Percentiles rank a stretch among this genome's conserved stretches.
phyloP scores from a whole-genome alignment of 768 basidiomycete genomes.

The Boletus speciosus region DNA sequence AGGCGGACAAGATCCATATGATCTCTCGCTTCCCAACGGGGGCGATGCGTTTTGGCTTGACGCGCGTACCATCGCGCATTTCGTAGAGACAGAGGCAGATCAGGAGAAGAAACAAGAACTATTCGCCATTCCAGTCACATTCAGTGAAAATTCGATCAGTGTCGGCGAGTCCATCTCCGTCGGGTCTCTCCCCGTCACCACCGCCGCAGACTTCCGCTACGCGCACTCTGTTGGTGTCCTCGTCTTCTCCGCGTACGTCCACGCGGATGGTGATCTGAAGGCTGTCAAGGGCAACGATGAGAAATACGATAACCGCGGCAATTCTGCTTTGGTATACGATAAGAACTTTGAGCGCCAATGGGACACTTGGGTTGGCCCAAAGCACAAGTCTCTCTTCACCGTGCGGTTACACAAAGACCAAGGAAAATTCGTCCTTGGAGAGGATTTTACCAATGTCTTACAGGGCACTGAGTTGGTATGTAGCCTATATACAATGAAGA shows the following conservation, averaged over 20 bases:
- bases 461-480: conserved; percentile 69
- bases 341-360: conserved; percentile 70
- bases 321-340: conserved; percentile 71
- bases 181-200: conserved; percentile 65
- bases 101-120: conserved; percentile 50
- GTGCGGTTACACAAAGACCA: conserved; percentile 51
- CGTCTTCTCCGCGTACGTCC: conserved; percentile 84
- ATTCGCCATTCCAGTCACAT: conserved; percentile 55
- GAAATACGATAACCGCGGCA: conserved; percentile 68
- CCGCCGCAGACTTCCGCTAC: conserved; percentile 69
- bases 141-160: conserved; percentile 35
- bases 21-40: conserved; percentile 60
- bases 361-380: conserved; percentile 74
- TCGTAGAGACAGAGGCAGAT: conserved; percentile 50
- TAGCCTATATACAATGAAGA: not conserved
- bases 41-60: conserved; percentile 82
- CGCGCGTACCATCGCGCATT: conserved; percentile 64
- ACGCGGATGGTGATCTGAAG: conserved; percentile 68
- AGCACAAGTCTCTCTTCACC: conserved; percentile 69
- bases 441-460: conserved; percentile 55
- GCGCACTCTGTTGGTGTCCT: conserved; percentile 53
- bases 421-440: conserved; percentile 49
- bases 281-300: conserved; percentile 68
- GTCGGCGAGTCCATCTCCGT: conserved; percentile 42
- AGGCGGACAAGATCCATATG: conserved; percentile 44